Evolutionary conservation across 2,329 filamentous ascomycete species (phyloP).

Genomic region (Alternaria incomplexa): DNA sequence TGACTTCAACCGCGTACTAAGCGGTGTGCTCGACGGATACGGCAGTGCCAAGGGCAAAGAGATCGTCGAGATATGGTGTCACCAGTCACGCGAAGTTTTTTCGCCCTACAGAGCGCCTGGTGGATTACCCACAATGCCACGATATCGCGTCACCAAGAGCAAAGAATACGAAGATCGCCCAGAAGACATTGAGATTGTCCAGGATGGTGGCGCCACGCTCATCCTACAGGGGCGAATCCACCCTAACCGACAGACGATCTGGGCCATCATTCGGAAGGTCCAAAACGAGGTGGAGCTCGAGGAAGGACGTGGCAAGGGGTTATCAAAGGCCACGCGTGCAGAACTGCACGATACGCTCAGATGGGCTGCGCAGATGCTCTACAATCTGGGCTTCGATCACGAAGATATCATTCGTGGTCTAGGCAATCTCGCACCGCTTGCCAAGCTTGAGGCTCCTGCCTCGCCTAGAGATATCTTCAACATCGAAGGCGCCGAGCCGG

Average conservation of each 20-base stretch:
- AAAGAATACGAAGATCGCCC: slow-evolving; percentile 33
- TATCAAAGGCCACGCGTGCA: slow-evolving; percentile 17
- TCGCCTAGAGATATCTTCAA: slow-evolving; percentile 5
- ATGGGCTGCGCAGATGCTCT: slow-evolving; percentile 40
- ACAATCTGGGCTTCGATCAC: slow-evolving; percentile 41
- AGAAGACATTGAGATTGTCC: slow-evolving; percentile 36
- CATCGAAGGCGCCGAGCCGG: slow-evolving; percentile 12
- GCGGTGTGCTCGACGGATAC: slow-evolving; percentile 59
- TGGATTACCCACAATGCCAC: slow-evolving; percentile 42
- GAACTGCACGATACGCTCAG: slow-evolving; percentile 36
- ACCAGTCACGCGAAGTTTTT: slow-evolving; percentile 25
- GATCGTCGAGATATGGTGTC: slow-evolving; percentile 57
- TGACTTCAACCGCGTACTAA: slow-evolving; percentile 61
- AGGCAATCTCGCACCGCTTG: slow-evolving; percentile 38
- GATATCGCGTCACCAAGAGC: slow-evolving; percentile 28
- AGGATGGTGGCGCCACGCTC: slow-evolving; percentile 35
- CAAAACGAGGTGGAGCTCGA: slow-evolving; percentile 39
- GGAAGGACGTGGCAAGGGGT: slow-evolving; percentile 15
- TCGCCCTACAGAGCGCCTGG: slow-evolving; percentile 39
- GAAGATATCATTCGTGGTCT: slow-evolving; percentile 42
- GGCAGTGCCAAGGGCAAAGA: slow-evolving; percentile 56
- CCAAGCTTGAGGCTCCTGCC: slow-evolving; percentile 37
- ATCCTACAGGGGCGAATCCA: slow-evolving; percentile 37
- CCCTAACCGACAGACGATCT: slow-evolving; percentile 43
- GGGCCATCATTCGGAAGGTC: slow-evolving; percentile 41